Conservation (phyloP, 2,329 filamentous ascomycete species). For the Claviceps sp. region DNA sequence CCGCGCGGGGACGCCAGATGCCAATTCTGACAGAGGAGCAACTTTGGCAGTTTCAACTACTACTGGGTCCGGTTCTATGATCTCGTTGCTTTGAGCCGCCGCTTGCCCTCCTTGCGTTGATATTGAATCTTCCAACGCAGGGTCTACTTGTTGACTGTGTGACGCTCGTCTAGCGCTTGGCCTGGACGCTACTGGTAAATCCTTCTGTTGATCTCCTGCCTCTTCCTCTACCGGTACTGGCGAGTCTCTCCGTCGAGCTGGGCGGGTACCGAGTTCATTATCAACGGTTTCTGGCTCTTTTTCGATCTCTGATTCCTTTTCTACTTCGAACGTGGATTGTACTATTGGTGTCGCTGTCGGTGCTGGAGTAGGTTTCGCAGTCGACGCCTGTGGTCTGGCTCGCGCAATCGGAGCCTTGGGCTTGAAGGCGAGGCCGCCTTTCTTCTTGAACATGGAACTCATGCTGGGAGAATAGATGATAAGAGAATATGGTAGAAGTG, state of each 20-base stretch:
- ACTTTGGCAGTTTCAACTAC: background rate
- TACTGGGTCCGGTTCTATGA: background rate
- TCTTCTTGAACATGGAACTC: conserved; percentile 57
- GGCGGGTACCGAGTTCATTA: background rate
- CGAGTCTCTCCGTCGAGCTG: background rate
- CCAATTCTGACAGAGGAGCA: background rate
- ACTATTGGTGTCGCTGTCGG: background rate
- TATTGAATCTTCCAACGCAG: background rate
- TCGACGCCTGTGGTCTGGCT: conserved; percentile 7
- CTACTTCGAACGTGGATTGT: conserved; percentile 4
- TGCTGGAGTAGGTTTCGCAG: conserved; percentile 2
- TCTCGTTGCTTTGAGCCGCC: background rate
- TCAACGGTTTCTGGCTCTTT: background rate
- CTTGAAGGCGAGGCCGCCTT: conserved; percentile 49
- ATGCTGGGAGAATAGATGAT: conserved; percentile 26
- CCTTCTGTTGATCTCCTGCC: background rate
- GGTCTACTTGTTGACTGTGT: conserved; percentile 2
- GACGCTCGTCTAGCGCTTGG: conserved; percentile 1
- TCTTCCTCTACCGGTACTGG: background rate
- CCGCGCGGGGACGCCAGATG: background rate
- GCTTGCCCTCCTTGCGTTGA: background rate
- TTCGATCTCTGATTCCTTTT: background rate
- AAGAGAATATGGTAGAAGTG: background rate
- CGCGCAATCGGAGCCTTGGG: conserved; percentile 51
- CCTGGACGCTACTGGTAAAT: background rate